A percentile compares a stretch with the other conserved stretches of the same genome.
These are phyloP conservation scores for Alternaria rosae DNA, from an alignment of 2,329 filamentous ascomycete genomes.

Conservation along the genomic window DNA sequence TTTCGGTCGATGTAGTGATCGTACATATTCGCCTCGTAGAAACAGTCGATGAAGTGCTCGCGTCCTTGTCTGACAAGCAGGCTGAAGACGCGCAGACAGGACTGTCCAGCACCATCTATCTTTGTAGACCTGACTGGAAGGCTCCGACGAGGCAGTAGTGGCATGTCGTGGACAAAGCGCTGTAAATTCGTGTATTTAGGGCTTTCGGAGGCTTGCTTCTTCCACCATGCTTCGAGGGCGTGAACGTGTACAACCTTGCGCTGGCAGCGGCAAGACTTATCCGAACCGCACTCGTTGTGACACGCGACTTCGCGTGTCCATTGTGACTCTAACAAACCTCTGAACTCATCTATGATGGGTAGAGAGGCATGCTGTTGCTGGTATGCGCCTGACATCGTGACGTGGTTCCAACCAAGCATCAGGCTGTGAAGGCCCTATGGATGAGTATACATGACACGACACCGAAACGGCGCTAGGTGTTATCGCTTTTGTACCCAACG, in stretches of 20 bases:
- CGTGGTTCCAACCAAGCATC: constrained; percentile 9
- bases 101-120: neutral
- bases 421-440: constrained; percentile 7
- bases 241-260: constrained; percentile 14
- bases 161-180: neutral
- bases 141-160: neutral
- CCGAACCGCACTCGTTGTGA: constrained; percentile 1
- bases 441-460: neutral
- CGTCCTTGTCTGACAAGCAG: neutral
- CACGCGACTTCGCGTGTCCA: neutral
- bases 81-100: neutral
- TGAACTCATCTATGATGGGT: neutral
- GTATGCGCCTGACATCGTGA: neutral
- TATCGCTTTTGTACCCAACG: neutral
- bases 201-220: neutral
- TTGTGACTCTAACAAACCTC: neutral
- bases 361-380: neutral
- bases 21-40: neutral
- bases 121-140: neutral
- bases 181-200: neutral
- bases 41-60: neutral
- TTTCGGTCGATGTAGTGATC: neutral
- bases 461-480: neutral
- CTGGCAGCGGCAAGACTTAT: constrained; percentile 9
- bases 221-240: constrained; percentile 18